These are phyloP conservation scores for Diutina neorugosa DNA, from an alignment of 1,139 yeast genomes.

Conservation along the genomic window DNA sequence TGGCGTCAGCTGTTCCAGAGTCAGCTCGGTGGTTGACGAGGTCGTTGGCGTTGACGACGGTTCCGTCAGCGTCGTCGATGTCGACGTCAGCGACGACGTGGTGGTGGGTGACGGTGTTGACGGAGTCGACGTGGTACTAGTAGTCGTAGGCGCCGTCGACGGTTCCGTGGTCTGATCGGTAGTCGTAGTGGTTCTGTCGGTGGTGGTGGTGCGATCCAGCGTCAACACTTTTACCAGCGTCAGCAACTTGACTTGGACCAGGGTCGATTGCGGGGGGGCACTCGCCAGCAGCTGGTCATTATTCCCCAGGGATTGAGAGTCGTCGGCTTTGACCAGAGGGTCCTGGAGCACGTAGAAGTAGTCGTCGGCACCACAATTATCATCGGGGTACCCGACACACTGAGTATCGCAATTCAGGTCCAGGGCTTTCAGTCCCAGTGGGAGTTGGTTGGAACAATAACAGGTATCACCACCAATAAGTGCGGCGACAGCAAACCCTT, in stretches of 20 bases:
- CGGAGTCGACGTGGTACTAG: not conserved
- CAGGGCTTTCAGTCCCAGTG: constrained; percentile 20
- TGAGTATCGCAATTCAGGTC: constrained; percentile 30
- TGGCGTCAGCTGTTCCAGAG: not conserved
- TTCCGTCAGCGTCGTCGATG: constrained; percentile 9
- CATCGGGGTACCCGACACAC: constrained; percentile 47
- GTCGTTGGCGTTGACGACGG: constrained; percentile 9
- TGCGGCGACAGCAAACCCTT: constrained; percentile 39
- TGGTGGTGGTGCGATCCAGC: not conserved
- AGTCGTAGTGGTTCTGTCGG: not conserved
- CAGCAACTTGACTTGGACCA: not conserved
- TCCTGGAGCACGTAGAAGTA: constrained; percentile 38
- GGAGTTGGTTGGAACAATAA: constrained; percentile 45
- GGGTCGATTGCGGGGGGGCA: not conserved
- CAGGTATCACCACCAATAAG: constrained; percentile 41
- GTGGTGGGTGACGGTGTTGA: constrained; percentile 5
- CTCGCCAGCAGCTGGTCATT: not conserved
- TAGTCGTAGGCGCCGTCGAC: not conserved
- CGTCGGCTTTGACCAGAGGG: constrained; percentile 15
- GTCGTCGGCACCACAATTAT: constrained; percentile 51
- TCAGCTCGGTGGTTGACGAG: constrained; percentile 5
- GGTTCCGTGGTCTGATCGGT: not conserved
- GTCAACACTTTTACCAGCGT: not conserved
- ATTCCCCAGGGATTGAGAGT: not conserved
- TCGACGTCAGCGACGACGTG: constrained; percentile 12